These are phyloP conservation scores for Calonectria pseudoreteaudii DNA, from an alignment of 2,329 filamentous ascomycete species.

Conservation along the genomic window DNA sequence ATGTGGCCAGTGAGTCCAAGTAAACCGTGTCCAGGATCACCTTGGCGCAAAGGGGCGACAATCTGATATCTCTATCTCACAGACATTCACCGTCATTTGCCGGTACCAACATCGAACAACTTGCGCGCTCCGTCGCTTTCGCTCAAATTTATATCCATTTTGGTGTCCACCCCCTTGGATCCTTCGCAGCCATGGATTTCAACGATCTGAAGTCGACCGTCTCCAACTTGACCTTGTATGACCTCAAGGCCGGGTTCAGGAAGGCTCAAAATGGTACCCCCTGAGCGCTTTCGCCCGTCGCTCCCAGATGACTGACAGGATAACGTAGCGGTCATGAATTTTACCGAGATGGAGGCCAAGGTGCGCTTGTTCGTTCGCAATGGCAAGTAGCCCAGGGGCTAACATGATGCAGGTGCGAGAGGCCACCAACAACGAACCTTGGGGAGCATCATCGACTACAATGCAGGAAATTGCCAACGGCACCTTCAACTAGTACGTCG, in stretches of 20 bases:
- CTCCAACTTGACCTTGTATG: conserved; percentile 92
- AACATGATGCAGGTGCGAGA: conserved; percentile 79
- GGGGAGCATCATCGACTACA: conserved; percentile 84
- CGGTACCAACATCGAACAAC: conserved; percentile 26
- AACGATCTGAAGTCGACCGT: conserved; percentile 87
- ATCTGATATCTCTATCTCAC: conserved; percentile 29
- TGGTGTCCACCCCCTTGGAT: conserved; percentile 32
- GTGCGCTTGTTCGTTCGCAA: conserved; percentile 48
- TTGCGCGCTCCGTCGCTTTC: conserved; percentile 10
- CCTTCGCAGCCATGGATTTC: conserved; percentile 77
- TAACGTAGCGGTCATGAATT: conserved; percentile 92
- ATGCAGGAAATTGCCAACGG: conserved; percentile 99
- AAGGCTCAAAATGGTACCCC: conserved; percentile 93
- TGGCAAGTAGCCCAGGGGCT: conserved; percentile 24
- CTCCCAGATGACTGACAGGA: conserved; percentile 43
- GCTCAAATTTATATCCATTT: conserved; percentile 2
- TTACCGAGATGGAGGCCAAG: conserved; percentile 90
- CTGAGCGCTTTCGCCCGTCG: conserved; percentile 19
- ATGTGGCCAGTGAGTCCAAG: conserved; percentile 38
- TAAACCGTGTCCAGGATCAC: conserved; percentile 39
- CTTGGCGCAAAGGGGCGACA: conserved; percentile 41
- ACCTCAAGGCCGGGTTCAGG: conserved; percentile 92
- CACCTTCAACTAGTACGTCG: conserved; percentile 93
- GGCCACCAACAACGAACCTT: conserved; percentile 98
- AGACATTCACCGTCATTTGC: conserved; percentile 24